Evolutionary conservation across 2,329 filamentous ascomycete species (phyloP), one percentile per base, ranked within the genome.

Genomic region (Lachnellula occidentalis): DNA sequence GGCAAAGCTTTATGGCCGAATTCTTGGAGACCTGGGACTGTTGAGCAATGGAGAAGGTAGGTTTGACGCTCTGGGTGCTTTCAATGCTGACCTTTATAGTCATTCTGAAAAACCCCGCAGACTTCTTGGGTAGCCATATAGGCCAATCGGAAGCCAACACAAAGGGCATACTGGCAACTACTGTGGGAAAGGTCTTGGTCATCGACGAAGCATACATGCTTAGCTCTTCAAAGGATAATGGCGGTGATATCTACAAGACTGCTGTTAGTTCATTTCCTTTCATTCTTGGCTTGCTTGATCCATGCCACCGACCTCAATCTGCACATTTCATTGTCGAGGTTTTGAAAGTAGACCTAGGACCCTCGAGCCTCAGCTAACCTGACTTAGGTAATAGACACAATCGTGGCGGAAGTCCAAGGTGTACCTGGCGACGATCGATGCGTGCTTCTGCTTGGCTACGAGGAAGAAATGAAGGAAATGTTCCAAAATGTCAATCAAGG

Each of bases 181-280:
- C 85, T 0, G 59, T 78, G 0, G 88, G 89, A 0, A 92, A 92
- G 59, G 86, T 92, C 0, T 76, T 92, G 0, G 80, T 92, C 14
- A 90, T 92, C 2, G 88, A 92, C 58, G 88, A 94, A 65, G 88
- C 88, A 0, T 92, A 92, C 59, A 82, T 83, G 34, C 74, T 92
- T 0, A 79, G 76, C 45, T 69, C 71, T 1, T 66, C 67, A 6
- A 65, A 61, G 0, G 72, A 73, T 14, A 66, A 53, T 0, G 72
- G 73, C 9, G 65, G 70, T 1, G 78, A 83, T 59, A 55, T 59
- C 0, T 90, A 71, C 71, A 86, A 81, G 65, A 78, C 74, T 0
- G 85, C 82, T 0, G 85, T 89, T 1, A 76, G 90, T 3, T 87
- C 27, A 31, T 9, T 31, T 31, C 27, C 22, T 27, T 31, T 31